These are phyloP conservation scores for Fusarium bactridioides DNA, from an alignment of 2,329 filamentous ascomycete genomes.

Conservation along the genomic window DNA sequence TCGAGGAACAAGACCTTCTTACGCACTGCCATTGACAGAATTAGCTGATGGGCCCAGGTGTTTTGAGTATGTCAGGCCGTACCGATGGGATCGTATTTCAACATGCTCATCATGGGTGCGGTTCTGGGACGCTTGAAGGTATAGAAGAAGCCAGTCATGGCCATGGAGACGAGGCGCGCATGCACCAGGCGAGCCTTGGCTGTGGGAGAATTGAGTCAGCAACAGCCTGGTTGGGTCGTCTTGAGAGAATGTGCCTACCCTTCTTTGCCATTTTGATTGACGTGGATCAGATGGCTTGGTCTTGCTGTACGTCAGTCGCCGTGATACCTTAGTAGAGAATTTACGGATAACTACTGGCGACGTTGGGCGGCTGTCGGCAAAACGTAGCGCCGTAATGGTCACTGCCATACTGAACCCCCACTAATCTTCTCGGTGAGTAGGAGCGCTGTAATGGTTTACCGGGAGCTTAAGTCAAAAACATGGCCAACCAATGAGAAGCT, in stretches of 20 bases:
- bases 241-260: constrained; percentile 15
- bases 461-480: not conserved
- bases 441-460: not conserved
- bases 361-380: constrained; percentile 23
- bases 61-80: constrained; percentile 40
- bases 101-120: constrained; percentile 88
- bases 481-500: constrained; percentile 30
- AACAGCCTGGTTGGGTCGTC: not conserved
- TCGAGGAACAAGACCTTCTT: constrained; percentile 97
- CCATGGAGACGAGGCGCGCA: constrained; percentile 97
- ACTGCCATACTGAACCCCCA: not conserved
- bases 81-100: constrained; percentile 99
- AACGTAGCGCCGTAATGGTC: constrained; percentile 28
- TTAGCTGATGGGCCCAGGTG: not conserved
- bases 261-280: constrained; percentile 41
- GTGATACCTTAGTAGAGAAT: constrained; percentile 33
- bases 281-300: constrained; percentile 22
- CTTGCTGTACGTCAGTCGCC: constrained; percentile 13
- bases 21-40: constrained; percentile 67
- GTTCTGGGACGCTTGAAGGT: constrained; percentile 84
- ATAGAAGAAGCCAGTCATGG: constrained; percentile 97
- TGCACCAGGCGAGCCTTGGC: constrained; percentile 91
- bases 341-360: constrained; percentile 29
- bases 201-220: constrained; percentile 48
- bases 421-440: constrained; percentile 1